Percentiles rank a stretch among this genome's conserved stretches.
Evolutionary conservation across 2,329 filamentous ascomycete species (phyloP).

Genomic region (Xylariaceae sp.): DNA sequence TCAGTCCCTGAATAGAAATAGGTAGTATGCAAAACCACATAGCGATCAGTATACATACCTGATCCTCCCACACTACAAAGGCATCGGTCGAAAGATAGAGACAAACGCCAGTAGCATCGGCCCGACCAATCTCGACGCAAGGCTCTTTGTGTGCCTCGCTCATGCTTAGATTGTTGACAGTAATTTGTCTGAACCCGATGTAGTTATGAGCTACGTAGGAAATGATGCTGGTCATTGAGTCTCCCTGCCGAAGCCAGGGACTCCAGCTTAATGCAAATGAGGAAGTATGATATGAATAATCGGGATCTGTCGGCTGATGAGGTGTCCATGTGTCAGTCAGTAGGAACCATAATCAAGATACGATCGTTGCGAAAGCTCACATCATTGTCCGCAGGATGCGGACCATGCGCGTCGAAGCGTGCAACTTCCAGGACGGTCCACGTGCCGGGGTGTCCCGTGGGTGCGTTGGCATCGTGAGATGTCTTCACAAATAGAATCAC

Average conservation of each 20-base stretch:
- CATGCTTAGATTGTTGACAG: slow-evolving; percentile 36
- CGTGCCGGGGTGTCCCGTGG: slow-evolving; percentile 20
- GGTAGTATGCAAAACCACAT: background rate
- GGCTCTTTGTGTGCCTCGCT: slow-evolving; percentile 37
- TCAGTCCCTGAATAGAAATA: background rate
- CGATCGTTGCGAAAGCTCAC: slow-evolving; percentile 25
- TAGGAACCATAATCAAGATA: background rate
- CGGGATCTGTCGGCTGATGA: slow-evolving; percentile 37
- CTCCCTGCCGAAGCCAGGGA: slow-evolving; percentile 42
- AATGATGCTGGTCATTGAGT: slow-evolving; percentile 39
- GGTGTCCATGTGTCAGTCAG: background rate
- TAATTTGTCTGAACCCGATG: slow-evolving; percentile 50
- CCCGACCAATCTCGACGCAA: slow-evolving; percentile 35
- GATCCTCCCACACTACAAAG: slow-evolving; percentile 52
- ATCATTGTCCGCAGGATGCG: slow-evolving; percentile 34
- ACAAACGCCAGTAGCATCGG: slow-evolving; percentile 46
- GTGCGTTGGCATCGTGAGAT: slow-evolving; percentile 26
- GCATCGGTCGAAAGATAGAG: slow-evolving; percentile 47
- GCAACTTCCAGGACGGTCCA: slow-evolving; percentile 50
- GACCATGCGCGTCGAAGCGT: slow-evolving; percentile 44
- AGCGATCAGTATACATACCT: slow-evolving; percentile 34
- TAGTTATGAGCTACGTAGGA: slow-evolving; percentile 48
- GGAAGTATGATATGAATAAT: slow-evolving; percentile 45
- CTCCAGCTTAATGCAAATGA: slow-evolving; percentile 51
- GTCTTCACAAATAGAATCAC: slow-evolving; percentile 46